Percentiles rank a stretch among this genome's conserved stretches.
These are phyloP conservation scores for Dictyostelium brefeldianum DNA, from an alignment of 78 protist species.

Conservation along the genomic window DNA sequence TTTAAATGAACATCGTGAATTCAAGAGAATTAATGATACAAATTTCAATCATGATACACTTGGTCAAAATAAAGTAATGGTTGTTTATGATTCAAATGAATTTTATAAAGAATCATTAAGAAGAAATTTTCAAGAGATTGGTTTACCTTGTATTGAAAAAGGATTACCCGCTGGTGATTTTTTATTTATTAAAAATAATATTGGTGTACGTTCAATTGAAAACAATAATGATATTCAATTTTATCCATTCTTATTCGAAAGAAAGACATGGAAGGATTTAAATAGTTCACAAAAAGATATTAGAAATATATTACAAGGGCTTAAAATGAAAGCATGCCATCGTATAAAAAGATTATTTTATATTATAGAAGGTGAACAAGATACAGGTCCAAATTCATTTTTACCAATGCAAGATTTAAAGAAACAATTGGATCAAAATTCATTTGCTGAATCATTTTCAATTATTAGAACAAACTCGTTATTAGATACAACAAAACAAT, in stretches of 20 bases:
- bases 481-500: slow-evolving; percentile 20
- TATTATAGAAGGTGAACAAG: slow-evolving; percentile 37
- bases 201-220: background rate
- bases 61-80: background rate
- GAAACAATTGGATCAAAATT: background rate
- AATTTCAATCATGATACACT: background rate
- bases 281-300: too few relatives aligned
- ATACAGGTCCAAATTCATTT: background rate
- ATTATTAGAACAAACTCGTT: slow-evolving; percentile 20
- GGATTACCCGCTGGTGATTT: slow-evolving; percentile 23
- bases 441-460: background rate
- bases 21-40: background rate
- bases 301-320: too few relatives aligned
- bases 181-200: background rate
- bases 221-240: background rate
- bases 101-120: background rate
- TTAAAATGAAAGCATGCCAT: slow-evolving; percentile 11
- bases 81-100: slow-evolving; percentile 30
- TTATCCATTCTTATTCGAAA: slow-evolving; percentile 48
- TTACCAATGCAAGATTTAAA: background rate
- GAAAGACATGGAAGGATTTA: slow-evolving; percentile 68
- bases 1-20: background rate
- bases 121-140: slow-evolving; percentile 5
- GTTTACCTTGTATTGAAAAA: background rate
- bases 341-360: slow-evolving; percentile 11